Percentiles rank a stretch among this genome's conserved stretches.
Conservation (phyloP, 2,329 filamentous ascomycete species). For the Thielaviopsis populi region DNA sequence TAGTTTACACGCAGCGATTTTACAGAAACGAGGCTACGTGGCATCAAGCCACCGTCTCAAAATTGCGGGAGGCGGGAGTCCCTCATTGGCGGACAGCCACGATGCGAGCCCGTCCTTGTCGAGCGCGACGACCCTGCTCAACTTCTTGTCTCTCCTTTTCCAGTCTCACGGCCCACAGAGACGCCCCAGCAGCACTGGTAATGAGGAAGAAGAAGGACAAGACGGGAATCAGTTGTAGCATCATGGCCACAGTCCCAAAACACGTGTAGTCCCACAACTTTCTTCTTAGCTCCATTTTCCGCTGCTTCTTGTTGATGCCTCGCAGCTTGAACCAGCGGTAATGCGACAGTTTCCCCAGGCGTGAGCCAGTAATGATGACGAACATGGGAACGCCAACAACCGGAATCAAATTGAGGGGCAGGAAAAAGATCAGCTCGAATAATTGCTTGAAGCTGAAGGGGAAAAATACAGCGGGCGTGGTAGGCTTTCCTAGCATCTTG, state of each 20-base stretch:
- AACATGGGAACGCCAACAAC: constrained; percentile 73
- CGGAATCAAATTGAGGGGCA: constrained; percentile 79
- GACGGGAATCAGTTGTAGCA: constrained; percentile 75
- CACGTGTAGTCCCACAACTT: constrained; percentile 74
- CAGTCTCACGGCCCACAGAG: constrained; percentile 69
- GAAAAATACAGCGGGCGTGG: constrained; percentile 59
- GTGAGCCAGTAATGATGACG: constrained; percentile 71
- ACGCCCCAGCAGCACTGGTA: constrained; percentile 71
- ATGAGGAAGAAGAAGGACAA: constrained; percentile 90
- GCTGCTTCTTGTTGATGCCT: constrained; percentile 57
- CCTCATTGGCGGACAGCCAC: constrained; percentile 1
- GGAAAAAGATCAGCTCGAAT: constrained; percentile 60
- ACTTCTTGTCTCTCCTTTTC: constrained; percentile 38
- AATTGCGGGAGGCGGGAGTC: neutral
- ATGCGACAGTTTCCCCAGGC: constrained; percentile 76
- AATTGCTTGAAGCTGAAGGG: constrained; percentile 90
- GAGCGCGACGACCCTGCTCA: neutral
- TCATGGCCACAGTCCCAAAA: constrained; percentile 77
- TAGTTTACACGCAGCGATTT: too few relatives aligned
- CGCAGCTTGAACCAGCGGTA: constrained; percentile 79
- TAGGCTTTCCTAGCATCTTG: constrained; percentile 70
- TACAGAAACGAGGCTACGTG: neutral
- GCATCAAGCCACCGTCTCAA: neutral
- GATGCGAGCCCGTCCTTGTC: neutral
- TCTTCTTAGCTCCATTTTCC: constrained; percentile 51